Evolutionary conservation across 2,329 filamentous ascomycete species (phyloP).

Genomic region (Alternaria ventricosa): DNA sequence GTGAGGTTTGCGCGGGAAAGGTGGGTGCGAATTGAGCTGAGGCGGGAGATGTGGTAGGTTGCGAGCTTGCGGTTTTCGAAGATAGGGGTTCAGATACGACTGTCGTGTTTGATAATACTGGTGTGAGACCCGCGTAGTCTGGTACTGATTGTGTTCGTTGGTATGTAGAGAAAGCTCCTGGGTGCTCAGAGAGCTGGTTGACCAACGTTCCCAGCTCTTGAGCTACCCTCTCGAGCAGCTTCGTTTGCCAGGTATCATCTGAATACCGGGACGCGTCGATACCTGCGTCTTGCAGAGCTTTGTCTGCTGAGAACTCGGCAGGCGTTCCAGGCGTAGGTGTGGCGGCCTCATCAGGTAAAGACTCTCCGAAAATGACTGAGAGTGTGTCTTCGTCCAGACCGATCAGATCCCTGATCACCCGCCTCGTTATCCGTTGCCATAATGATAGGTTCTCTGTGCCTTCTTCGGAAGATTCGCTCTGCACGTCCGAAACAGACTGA

Average conservation of each 20-base stretch:
- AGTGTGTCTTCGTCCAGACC: constrained; percentile 87
- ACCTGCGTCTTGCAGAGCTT: constrained; percentile 27
- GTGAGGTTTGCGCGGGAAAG: constrained; percentile 41
- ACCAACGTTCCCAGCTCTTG: constrained; percentile 85
- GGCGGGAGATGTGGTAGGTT: constrained; percentile 37
- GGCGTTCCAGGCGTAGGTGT: constrained; percentile 28
- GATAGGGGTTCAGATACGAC: constrained; percentile 29
- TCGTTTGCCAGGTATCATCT: constrained; percentile 70
- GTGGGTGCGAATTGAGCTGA: constrained; percentile 60
- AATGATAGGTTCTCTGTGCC: constrained; percentile 68
- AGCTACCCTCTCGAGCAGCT: constrained; percentile 82
- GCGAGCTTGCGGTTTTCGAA: constrained; percentile 35
- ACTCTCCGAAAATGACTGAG: constrained; percentile 85
- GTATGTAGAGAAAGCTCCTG: constrained; percentile 88
- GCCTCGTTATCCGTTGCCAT: constrained; percentile 81
- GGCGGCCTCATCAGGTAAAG: constrained; percentile 60
- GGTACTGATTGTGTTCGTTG: constrained; percentile 63
- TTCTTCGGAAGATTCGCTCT: constrained; percentile 48
- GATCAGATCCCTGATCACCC: constrained; percentile 86
- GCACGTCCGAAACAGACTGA: constrained; percentile 33
- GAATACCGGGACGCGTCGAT: constrained; percentile 40
- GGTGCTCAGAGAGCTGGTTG: constrained; percentile 82
- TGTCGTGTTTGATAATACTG: constrained; percentile 50
- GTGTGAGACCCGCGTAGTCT: constrained; percentile 79
- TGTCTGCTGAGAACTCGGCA: constrained; percentile 24